Evolutionary conservation across 2,329 filamentous ascomycete genomes (phyloP).

Genomic region (Botrytis byssoidea): DNA sequence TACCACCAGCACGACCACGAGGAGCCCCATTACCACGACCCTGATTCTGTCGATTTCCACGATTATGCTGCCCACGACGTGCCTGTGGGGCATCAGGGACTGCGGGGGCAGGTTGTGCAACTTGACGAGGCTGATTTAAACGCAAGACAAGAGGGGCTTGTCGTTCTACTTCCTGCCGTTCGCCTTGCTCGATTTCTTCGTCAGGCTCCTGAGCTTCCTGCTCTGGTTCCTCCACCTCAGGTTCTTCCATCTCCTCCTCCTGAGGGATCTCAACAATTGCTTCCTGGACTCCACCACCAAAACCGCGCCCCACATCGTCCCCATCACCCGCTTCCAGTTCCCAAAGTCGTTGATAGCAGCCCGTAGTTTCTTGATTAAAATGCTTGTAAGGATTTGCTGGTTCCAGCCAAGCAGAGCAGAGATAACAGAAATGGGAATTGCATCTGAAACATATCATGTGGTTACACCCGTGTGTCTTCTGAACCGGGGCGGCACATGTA

Average conservation of each 20-base stretch:
- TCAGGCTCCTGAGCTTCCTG: conserved; percentile 26
- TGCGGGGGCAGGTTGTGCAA: conserved; percentile 27
- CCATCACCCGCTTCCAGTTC: conserved; percentile 82
- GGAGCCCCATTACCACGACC: conserved; percentile 6
- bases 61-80: conserved; percentile 15
- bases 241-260: conserved; percentile 17
- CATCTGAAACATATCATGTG: conserved; percentile 95
- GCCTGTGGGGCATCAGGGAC: conserved; percentile 29
- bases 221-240: conserved; percentile 17
- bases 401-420: conserved; percentile 85
- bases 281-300: conserved; percentile 26
- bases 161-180: conserved; percentile 30
- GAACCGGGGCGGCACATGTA: conserved; percentile 77
- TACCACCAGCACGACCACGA: conserved; percentile 11
- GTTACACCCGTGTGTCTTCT: conserved; percentile 93
- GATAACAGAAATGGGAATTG: conserved; percentile 89
- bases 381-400: conserved; percentile 81
- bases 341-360: conserved; percentile 85
- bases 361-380: conserved; percentile 70
- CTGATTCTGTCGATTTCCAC: conserved; percentile 12
- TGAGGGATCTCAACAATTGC: conserved; percentile 20
- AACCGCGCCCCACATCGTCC: conserved; percentile 38
- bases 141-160: conserved; percentile 40
- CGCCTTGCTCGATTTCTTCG: conserved; percentile 21
- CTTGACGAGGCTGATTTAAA: conserved; percentile 34